These are phyloP conservation scores for Colletotrichum sublineola DNA, from an alignment of 2,329 filamentous ascomycete genomes.

Conservation along the genomic window DNA sequence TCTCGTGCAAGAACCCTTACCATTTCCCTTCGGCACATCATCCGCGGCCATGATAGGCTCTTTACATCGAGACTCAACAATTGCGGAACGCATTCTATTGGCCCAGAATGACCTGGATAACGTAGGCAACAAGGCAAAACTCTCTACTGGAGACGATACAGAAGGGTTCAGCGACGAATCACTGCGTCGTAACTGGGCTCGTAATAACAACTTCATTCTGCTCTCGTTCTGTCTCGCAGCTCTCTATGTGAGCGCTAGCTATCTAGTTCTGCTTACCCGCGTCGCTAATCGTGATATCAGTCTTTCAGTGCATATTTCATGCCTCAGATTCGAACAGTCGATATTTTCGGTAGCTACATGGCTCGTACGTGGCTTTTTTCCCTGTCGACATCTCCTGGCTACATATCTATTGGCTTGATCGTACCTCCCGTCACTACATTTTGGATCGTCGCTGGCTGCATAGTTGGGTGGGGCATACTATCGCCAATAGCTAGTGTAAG, in stretches of 20 bases:
- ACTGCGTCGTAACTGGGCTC: not conserved
- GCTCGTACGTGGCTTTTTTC: conserved; percentile 5
- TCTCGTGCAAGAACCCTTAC: conserved; percentile 11
- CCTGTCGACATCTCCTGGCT: conserved; percentile 11
- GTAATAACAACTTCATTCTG: conserved; percentile 9
- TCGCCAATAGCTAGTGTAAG: not conserved
- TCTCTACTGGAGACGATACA: not conserved
- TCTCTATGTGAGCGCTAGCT: conserved; percentile 15
- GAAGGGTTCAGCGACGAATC: not conserved
- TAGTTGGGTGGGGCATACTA: conserved; percentile 3
- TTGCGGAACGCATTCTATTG: conserved; percentile 5
- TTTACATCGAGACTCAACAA: not conserved
- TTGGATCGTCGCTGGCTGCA: conserved; percentile 10
- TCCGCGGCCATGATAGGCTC: conserved; percentile 15
- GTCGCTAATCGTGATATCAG: not conserved
- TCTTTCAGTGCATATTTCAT: conserved; percentile 8
- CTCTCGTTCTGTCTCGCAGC: conserved; percentile 6
- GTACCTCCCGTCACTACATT: conserved; percentile 9
- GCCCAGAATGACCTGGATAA: conserved; percentile 13
- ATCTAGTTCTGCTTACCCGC: not conserved
- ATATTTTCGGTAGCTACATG: conserved; percentile 16
- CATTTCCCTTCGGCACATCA: conserved; percentile 17
- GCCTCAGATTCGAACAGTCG: conserved; percentile 1
- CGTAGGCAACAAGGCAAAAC: not conserved
- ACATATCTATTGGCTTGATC: conserved; percentile 12